Conservation (phyloP, 2,329 filamentous ascomycete species). For the Fusarium musae region DNA sequence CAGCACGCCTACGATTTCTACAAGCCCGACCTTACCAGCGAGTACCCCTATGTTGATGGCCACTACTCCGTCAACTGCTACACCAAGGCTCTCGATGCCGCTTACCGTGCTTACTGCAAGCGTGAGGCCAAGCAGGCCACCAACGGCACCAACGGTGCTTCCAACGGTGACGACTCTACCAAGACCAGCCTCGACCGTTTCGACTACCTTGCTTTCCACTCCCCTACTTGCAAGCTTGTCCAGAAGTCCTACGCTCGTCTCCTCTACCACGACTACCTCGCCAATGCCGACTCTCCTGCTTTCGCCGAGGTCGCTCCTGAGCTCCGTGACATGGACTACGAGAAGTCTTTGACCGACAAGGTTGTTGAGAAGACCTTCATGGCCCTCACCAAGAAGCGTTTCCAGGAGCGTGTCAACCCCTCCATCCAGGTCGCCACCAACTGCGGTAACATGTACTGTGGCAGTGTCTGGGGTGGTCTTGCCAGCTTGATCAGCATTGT, state of each 20-base stretch:
- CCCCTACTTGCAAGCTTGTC: conserved; percentile 88
- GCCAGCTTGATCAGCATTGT: conserved; percentile 75
- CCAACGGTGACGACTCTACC: conserved; percentile 57
- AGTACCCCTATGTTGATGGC: conserved; percentile 87
- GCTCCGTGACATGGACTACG: conserved; percentile 81
- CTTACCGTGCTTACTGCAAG: conserved; percentile 83
- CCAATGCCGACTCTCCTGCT: conserved; percentile 71
- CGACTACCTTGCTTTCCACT: conserved; percentile 85
- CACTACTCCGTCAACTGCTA: conserved; percentile 88
- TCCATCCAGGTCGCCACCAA: conserved; percentile 80
- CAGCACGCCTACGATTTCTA: conserved; percentile 90
- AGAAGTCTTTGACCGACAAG: conserved; percentile 83
- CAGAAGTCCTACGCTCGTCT: conserved; percentile 86
- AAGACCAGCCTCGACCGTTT: conserved; percentile 81
- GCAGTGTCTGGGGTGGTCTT: conserved; percentile 80
- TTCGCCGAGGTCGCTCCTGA: conserved; percentile 82
- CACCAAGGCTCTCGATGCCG: conserved; percentile 80
- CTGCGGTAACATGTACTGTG: conserved; percentile 77
- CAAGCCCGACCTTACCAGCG: conserved; percentile 88
- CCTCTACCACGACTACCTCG: conserved; percentile 86
- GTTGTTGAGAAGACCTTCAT: conserved; percentile 89
- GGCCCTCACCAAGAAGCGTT: conserved; percentile 84
- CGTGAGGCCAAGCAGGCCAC: conserved; percentile 71
- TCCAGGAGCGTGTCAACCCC: conserved; percentile 79
- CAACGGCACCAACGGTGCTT: conserved; percentile 65